Percentiles rank a stretch among this genome's conserved stretches.
Conservation (phyloP, 78 protist species). For the Chrysochromulina parva region DNA sequence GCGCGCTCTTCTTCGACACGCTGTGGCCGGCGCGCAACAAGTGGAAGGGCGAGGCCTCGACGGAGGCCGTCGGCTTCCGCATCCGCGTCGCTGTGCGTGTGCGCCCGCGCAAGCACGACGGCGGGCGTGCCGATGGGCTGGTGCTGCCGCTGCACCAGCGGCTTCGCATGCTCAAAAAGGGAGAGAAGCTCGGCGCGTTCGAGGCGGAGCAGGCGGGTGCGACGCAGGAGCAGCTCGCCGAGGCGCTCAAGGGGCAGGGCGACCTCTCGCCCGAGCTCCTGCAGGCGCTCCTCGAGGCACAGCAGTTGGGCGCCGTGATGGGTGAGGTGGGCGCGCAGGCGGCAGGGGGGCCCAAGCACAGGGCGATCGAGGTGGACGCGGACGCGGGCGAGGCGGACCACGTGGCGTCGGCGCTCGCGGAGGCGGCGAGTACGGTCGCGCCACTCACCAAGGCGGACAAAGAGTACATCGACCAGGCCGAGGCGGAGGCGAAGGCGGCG, state of each 20-base stretch:
- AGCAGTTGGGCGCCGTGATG: neutral
- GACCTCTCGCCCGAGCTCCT: neutral
- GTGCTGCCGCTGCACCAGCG: constrained; percentile 45
- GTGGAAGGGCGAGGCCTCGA: neutral
- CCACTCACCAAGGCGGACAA: neutral
- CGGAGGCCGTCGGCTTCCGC: neutral
- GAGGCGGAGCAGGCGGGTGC: neutral
- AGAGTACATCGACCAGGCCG: neutral
- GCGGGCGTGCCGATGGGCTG: neutral
- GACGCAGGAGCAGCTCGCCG: neutral
- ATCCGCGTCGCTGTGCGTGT: neutral
- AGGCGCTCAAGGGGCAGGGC: neutral
- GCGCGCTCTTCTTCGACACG: neutral
- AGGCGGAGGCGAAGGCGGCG: neutral
- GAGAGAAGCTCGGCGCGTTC: neutral
- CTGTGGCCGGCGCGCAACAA: neutral
- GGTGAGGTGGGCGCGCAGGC: neutral
- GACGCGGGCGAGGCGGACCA: neutral
- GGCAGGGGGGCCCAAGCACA: neutral
- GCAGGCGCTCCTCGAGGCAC: constrained; percentile 12
- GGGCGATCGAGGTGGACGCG: neutral
- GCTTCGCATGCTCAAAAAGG: constrained; percentile 17
- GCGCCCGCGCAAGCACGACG: neutral
- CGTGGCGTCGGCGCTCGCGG: neutral
- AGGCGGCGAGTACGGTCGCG: neutral